These are phyloP conservation scores for Pluteus cervinus DNA, from an alignment of 768 basidiomycete genomes.

Conservation along the genomic window DNA sequence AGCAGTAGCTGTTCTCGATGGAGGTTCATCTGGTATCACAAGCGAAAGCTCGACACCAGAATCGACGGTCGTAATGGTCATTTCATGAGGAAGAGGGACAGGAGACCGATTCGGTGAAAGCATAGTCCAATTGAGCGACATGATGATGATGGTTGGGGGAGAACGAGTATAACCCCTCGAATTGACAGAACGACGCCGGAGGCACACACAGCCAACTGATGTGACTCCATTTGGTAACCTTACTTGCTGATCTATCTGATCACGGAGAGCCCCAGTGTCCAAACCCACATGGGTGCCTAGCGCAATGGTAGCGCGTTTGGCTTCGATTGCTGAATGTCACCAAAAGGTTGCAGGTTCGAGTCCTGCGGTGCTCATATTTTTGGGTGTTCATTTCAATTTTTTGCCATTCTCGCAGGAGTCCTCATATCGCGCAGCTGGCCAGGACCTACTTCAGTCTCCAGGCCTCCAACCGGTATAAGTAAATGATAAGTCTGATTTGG, in stretches of 20 bases:
- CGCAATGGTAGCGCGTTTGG: conserved; percentile 96
- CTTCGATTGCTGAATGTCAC: conserved; percentile 75
- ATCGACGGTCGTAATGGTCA: conserved; percentile 48
- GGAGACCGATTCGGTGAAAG: conserved; percentile 51
- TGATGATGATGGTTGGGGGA: conserved; percentile 17
- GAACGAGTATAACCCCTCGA: too few species aligned
- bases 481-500: too few species aligned
- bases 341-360: conserved; percentile 97
- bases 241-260: background rate
- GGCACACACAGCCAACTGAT: too few species aligned
- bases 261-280: too few species aligned
- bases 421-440: too few species aligned
- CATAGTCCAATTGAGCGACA: conserved; percentile 82
- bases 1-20: conserved; percentile 30
- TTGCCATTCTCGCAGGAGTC: too few species aligned
- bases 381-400: too few species aligned
- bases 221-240: too few species aligned
- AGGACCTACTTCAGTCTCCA: too few species aligned
- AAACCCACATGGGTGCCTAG: conserved; percentile 80
- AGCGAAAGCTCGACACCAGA: conserved; percentile 54
- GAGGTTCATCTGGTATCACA: conserved; percentile 48
- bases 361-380: conserved; percentile 79
- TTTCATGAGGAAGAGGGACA: conserved; percentile 60
- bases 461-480: too few species aligned
- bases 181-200: too few species aligned